Conservation (phyloP, 2,329 filamentous ascomycete species). For the Fusarium fujikuroi region DNA sequence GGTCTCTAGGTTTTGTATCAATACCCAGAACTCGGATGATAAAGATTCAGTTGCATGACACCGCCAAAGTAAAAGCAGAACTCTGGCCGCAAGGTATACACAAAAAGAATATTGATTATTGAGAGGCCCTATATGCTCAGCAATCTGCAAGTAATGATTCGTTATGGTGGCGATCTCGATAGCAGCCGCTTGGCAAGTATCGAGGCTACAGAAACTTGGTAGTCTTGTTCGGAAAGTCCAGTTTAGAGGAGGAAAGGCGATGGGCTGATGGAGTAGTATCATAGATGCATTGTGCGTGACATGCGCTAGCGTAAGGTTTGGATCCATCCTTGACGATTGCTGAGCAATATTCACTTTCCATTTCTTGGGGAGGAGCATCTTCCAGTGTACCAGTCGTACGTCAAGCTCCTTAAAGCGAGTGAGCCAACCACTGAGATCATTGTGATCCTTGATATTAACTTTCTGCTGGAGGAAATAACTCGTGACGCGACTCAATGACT, state of each 20-base stretch:
- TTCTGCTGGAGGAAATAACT: conserved; percentile 57
- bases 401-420: conserved; percentile 60
- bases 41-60: background rate
- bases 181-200: background rate
- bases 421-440: conserved; percentile 54
- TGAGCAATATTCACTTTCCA: conserved; percentile 32
- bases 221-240: conserved; percentile 45
- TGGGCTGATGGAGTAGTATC: conserved; percentile 60
- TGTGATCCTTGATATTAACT: conserved; percentile 51
- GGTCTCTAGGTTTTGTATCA: background rate
- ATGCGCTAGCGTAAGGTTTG: conserved; percentile 60
- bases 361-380: background rate
- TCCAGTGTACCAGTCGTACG: conserved; percentile 52
- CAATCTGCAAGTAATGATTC: background rate
- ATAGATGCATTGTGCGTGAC: conserved; percentile 61
- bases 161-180: background rate
- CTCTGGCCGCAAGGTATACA: background rate
- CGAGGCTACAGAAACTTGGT: conserved; percentile 19
- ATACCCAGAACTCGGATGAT: background rate
- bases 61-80: background rate
- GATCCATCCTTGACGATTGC: conserved; percentile 53
- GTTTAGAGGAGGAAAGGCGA: conserved; percentile 54
- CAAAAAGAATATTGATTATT: background rate
- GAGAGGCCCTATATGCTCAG: background rate
- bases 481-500: conserved; percentile 56